Conservation (phyloP, 2,329 filamentous ascomycete species). For the Calonectria crousiana region DNA sequence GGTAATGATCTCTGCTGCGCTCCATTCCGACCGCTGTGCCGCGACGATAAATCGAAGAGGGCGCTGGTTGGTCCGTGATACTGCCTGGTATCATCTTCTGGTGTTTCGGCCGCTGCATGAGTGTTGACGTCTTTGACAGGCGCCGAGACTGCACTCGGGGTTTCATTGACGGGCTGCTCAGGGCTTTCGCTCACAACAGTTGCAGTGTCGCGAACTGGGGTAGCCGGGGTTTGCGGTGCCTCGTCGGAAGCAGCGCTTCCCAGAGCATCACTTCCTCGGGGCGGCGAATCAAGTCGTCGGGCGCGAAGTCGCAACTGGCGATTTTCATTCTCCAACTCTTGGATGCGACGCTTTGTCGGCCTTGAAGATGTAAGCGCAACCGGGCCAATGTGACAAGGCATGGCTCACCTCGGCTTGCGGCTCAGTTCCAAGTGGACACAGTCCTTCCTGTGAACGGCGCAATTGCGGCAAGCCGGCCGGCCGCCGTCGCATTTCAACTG, state of each 20-base stretch:
- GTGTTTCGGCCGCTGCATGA: not conserved
- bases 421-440: not conserved
- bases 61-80: constrained; percentile 64
- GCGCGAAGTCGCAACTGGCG: not conserved
- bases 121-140: not conserved
- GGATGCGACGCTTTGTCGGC: not conserved
- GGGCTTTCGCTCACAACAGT: not conserved
- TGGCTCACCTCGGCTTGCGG: not conserved
- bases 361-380: not conserved
- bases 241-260: not conserved
- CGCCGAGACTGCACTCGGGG: not conserved
- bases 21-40: constrained; percentile 35
- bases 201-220: not conserved
- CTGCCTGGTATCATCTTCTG: not conserved
- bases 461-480: not conserved
- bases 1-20: constrained; percentile 41
- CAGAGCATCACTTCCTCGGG: not conserved
- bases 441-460: not conserved
- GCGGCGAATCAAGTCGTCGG: not conserved
- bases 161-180: not conserved
- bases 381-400: not conserved
- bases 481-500: constrained; percentile 7
- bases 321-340: not conserved
- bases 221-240: not conserved
- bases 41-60: constrained; percentile 52